Evolutionary conservation across 2,329 filamentous ascomycete species (phyloP), one percentile per base, ranked within the genome.

Genomic region (Sporothrix humicola): DNA sequence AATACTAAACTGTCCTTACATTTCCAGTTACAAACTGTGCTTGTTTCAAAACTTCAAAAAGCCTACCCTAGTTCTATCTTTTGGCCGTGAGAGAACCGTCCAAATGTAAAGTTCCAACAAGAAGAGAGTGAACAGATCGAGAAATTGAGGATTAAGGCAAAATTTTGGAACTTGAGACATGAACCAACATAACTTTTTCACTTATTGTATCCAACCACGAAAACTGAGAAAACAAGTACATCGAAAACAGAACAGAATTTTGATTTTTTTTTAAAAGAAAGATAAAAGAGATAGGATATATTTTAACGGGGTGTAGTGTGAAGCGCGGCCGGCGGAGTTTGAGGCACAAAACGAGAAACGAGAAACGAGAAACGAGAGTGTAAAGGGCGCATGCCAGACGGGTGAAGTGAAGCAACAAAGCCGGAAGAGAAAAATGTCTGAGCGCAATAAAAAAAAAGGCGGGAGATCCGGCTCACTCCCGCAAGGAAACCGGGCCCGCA

Each of bases 401-500:
- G 0, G 2, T 37, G 31, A 13, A 68, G 10, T 52, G 50, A 15
- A 68, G 31, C 31, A 61, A 20, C 2, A 12, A 59, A 42, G 17
- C 54, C 15, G 56, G 15, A 69, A 63, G 10, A 65, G 42, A n/a
- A 72, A 52, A 31, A n/a, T 8, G 17, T 48, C 48, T 26, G 48
- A 15, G 17, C 65, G 65, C 65, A 52, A 37, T 37, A 54, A 61
- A 50, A 37, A 50, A 37, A 37, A 63, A 46, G 44, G 42, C 20
- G 46, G 65, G 3, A 10, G 23, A 52, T 68, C 46, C 46, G 65
- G 23, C 65, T 37, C 65, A 31, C 65, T 68, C 65, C 65, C 65
- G 65, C 46, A 69, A 54, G 20, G 46, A 31, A 54, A n/a, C 66
- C 48, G 66, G 66, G 9, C 48, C 26, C 15, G 20, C 15, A 20